Evolutionary conservation across 805 yeast genomes (phyloP).

Genomic region (Kodamaea fukazawae): DNA sequence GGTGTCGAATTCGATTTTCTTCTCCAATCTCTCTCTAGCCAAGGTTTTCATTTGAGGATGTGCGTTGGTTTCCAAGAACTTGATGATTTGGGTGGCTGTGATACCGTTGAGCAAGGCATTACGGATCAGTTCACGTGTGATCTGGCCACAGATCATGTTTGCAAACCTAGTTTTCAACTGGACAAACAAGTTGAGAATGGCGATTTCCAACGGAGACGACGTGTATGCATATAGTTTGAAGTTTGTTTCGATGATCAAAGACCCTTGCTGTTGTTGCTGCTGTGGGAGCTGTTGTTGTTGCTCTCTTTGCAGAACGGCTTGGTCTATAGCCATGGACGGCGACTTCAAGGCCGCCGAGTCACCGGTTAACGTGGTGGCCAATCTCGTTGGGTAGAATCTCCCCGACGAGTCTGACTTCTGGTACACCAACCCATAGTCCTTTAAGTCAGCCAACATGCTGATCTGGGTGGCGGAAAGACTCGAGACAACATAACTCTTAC

Average conservation of each 20-base stretch:
- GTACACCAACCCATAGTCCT: constrained; percentile 89
- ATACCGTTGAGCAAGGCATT: constrained; percentile 84
- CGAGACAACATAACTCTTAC: constrained; percentile 74
- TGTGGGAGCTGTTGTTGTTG: constrained; percentile 1
- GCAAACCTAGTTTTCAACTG: constrained; percentile 81
- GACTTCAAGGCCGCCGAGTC: constrained; percentile 70
- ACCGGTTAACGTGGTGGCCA: constrained; percentile 86
- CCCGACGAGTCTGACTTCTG: constrained; percentile 51
- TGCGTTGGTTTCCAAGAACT: constrained; percentile 86
- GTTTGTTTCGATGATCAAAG: constrained; percentile 88
- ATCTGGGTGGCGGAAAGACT: constrained; percentile 77
- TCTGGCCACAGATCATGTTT: constrained; percentile 89
- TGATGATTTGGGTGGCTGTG: constrained; percentile 90
- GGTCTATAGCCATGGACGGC: constrained; percentile 74
- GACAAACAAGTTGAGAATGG: constrained; percentile 84
- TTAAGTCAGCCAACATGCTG: constrained; percentile 81
- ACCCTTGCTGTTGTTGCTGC: constrained; percentile 42
- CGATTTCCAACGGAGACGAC: constrained; percentile 91
- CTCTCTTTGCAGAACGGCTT: constrained; percentile 25
- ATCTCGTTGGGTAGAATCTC: constrained; percentile 83
- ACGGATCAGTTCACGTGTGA: constrained; percentile 89
- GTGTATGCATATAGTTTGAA: constrained; percentile 92
- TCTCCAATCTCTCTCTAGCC: constrained; percentile 67
- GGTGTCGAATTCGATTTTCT: constrained; percentile 62
- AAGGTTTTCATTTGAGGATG: constrained; percentile 83